Conservation (phyloP, 2,329 filamentous ascomycete genomes). For the Colletotrichum tofieldiae region DNA sequence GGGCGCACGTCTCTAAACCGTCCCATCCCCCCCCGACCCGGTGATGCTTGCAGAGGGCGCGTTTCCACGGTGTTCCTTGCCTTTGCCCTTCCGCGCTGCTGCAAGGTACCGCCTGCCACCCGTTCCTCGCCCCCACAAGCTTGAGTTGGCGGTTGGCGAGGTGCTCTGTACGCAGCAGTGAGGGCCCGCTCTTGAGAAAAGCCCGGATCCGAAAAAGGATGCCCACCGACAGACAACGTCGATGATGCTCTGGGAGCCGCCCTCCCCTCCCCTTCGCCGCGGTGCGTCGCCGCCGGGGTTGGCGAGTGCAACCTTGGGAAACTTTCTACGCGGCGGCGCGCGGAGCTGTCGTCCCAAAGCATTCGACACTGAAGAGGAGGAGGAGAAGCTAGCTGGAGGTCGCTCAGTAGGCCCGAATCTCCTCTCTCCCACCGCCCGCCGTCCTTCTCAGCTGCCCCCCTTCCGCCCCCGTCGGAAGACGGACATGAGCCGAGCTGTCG, state of each 20-base stretch:
- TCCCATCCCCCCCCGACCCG: conserved; percentile 8
- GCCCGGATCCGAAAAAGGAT: neutral
- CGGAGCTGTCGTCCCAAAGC: neutral
- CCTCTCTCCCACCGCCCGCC: neutral
- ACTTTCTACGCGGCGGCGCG: neutral
- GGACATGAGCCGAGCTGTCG: conserved; percentile 14
- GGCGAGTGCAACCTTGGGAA: neutral
- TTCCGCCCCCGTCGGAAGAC: neutral
- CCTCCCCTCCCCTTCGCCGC: neutral
- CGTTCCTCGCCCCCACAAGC: neutral
- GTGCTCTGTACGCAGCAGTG: too few species aligned
- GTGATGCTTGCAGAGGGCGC: neutral
- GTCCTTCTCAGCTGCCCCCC: too few species aligned
- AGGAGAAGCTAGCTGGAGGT: neutral
- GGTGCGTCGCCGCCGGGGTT: neutral
- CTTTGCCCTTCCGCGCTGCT: neutral
- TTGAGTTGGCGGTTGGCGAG: neutral
- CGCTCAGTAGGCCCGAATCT: conserved; percentile 10
- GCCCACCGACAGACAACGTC: neutral
- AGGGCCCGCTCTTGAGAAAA: neutral
- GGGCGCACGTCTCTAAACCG: conserved; percentile 24
- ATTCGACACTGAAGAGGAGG: neutral
- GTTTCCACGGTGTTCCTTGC: conserved; percentile 5
- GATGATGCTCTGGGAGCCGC: neutral
- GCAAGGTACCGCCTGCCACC: conserved; percentile 8